Conservation (phyloP, 2,329 filamentous ascomycete species). For the Diatrype stigma region DNA sequence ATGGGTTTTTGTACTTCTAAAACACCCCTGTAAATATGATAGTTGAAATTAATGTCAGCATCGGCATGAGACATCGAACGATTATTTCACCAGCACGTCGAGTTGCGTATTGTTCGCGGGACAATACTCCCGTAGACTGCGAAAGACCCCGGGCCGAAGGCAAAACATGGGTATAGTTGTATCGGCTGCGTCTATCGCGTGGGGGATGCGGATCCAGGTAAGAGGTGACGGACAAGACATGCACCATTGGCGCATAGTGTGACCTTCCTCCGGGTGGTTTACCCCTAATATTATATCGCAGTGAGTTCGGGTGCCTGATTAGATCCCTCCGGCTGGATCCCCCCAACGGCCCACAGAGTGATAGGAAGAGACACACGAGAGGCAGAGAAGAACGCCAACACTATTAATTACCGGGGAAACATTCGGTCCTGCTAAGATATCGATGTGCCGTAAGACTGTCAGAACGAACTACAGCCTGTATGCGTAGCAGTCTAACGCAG, state of each 20-base stretch:
- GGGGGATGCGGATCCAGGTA: background rate
- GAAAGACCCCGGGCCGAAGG: background rate
- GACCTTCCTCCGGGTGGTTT: background rate
- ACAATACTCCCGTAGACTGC: background rate
- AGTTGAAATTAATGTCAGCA: background rate
- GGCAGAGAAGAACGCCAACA: no score
- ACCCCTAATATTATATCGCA: background rate
- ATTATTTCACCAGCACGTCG: background rate
- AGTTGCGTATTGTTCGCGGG: background rate
- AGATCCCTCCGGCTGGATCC: background rate
- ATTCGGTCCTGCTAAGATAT: background rate
- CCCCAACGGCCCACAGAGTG: background rate
- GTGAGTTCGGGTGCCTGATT: background rate
- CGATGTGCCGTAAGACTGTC: background rate
- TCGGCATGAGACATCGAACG: background rate
- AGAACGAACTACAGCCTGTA: background rate
- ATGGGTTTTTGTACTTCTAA: background rate
- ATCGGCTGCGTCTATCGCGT: background rate
- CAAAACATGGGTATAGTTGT: background rate
- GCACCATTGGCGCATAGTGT: background rate
- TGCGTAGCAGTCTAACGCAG: background rate
- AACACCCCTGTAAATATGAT: background rate
- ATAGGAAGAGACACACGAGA: background rate
- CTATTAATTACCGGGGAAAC: background rate
- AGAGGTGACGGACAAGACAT: background rate